phyloP scores from a whole-genome alignment of 352 stramenopile genomes.

The Globisporangium carolinianum region DNA sequence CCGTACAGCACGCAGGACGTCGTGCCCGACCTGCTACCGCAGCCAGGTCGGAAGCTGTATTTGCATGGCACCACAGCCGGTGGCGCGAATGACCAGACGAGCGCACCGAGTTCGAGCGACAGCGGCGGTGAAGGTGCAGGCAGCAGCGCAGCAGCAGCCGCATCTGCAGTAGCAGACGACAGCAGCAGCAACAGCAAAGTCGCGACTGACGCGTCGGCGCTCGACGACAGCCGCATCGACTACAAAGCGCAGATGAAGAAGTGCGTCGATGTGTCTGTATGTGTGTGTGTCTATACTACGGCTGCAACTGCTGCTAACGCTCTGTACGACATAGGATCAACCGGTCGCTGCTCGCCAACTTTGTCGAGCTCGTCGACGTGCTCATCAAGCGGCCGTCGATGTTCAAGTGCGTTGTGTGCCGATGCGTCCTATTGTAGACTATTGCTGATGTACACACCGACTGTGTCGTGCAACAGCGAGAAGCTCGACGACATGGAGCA shows the following conservation, averaged over 20 bases:
- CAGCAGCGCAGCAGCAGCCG: neutral
- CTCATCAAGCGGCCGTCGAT: conserved; percentile 69
- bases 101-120: neutral
- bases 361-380: conserved; percentile 77
- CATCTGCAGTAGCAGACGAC: too few relatives aligned
- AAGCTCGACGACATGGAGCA: conserved; percentile 83
- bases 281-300: neutral
- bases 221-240: conserved; percentile 25
- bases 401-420: conserved; percentile 60
- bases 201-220: conserved; percentile 1
- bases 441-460: too few relatives aligned
- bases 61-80: neutral
- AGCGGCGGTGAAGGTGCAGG: neutral
- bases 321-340: conserved; percentile 44
- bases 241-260: conserved; percentile 82
- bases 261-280: conserved; percentile 14
- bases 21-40: conserved; percentile 62
- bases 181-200: conserved; percentile 5
- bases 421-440: too few relatives aligned
- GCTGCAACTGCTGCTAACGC: neutral
- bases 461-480: conserved; percentile 24
- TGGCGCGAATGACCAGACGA: neutral
- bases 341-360: conserved; percentile 77
- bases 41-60: conserved; percentile 64
- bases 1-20: conserved; percentile 79